phyloP scores from a whole-genome alignment of 371 early-diverging fungal genomes.

The Mucor lusitanicus region DNA sequence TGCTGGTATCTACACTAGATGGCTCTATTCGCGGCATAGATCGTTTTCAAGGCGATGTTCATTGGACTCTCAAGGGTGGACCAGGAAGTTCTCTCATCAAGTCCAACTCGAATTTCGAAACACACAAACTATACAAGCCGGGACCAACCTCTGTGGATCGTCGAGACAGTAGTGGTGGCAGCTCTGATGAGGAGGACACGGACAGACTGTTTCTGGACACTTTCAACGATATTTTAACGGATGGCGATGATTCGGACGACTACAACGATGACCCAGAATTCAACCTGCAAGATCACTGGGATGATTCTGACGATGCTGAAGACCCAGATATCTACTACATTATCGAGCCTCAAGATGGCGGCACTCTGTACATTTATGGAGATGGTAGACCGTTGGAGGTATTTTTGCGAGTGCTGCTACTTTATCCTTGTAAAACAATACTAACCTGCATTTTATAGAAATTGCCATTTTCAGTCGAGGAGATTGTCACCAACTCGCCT shows the following conservation, averaged over 20 bases:
- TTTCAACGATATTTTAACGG: conserved; percentile 9
- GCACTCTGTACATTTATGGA: conserved; percentile 68
- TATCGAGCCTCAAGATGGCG: conserved; percentile 79
- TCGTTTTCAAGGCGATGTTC: conserved; percentile 31
- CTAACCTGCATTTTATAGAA: conserved; percentile 44
- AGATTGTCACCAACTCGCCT: conserved; percentile 65
- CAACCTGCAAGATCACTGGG: conserved; percentile 11
- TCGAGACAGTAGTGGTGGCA: background rate
- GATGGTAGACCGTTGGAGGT: conserved; percentile 61
- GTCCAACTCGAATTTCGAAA: conserved; percentile 24
- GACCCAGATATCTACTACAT: conserved; percentile 60
- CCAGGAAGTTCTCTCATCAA: conserved; percentile 36
- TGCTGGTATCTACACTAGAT: conserved; percentile 43
- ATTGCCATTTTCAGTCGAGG: conserved; percentile 72
- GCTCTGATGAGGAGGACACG: conserved; percentile 1
- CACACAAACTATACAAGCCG: conserved; percentile 14
- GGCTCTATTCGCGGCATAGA: conserved; percentile 51
- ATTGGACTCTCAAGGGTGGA: conserved; percentile 47
- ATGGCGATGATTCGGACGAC: conserved; percentile 1
- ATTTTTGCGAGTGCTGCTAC: background rate
- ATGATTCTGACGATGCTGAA: conserved; percentile 25
- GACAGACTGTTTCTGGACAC: conserved; percentile 8
- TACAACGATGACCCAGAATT: conserved; percentile 10
- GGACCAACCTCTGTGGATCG: background rate
- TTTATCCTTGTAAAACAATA: background rate